These are phyloP conservation scores for Pythium oligandrum DNA, from an alignment of 352 stramenopile species.

Conservation along the genomic window DNA sequence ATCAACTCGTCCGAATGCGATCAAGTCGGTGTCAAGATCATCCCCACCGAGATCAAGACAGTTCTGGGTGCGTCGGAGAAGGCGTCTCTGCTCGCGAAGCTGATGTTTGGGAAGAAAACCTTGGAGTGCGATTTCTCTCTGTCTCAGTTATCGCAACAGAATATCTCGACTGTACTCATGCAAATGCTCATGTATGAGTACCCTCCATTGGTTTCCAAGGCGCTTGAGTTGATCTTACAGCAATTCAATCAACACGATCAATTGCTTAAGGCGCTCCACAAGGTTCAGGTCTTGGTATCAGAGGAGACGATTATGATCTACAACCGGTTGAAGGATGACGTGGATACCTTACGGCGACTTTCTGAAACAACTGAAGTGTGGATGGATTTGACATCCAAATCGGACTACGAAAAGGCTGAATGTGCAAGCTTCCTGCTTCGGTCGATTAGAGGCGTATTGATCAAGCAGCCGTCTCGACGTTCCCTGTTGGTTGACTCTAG, in stretches of 20 bases:
- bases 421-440: constrained; percentile 39
- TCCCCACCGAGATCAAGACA: too few relatives aligned
- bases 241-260: constrained; percentile 75
- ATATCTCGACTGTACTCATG: constrained; percentile 58
- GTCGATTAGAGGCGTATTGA: constrained; percentile 35
- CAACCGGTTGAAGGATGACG: constrained; percentile 60
- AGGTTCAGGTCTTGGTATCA: constrained; percentile 49
- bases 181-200: constrained; percentile 82
- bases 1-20: too few relatives aligned
- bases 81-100: constrained; percentile 42
- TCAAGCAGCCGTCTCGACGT: neutral
- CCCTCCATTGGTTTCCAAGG: constrained; percentile 60
- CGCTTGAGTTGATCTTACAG: constrained; percentile 65
- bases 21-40: too few relatives aligned
- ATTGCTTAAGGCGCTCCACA: constrained; percentile 57
- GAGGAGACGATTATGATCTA: constrained; percentile 66
- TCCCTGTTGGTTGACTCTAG: neutral
- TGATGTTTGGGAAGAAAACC: constrained; percentile 39
- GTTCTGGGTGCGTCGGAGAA: constrained; percentile 13
- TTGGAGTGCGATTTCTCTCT: constrained; percentile 66
- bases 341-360: constrained; percentile 51
- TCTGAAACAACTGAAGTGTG: constrained; percentile 77
- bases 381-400: constrained; percentile 76
- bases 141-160: constrained; percentile 27
- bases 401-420: constrained; percentile 58